phyloP scores from a whole-genome alignment of 805 yeast species.

The Middelhovenomyces tepae region DNA sequence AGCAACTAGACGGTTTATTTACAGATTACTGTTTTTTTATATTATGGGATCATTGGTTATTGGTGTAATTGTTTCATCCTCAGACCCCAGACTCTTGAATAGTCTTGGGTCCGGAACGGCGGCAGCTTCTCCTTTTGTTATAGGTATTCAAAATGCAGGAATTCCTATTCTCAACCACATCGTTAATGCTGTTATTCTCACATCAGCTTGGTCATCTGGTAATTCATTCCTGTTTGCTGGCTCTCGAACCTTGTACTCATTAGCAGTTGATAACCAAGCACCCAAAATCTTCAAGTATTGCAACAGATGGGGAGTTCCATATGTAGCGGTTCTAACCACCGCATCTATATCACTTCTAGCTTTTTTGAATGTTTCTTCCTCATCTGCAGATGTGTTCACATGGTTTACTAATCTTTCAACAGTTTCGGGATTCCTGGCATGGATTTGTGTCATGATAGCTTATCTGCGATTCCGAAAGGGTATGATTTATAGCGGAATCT shows the following conservation, averaged over 20 bases:
- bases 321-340: conserved; percentile 56
- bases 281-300: conserved; percentile 57
- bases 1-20: conserved; percentile 67
- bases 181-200: conserved; percentile 45
- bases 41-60: conserved; percentile 60
- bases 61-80: conserved; percentile 64
- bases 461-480: conserved; percentile 61
- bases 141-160: conserved; percentile 48
- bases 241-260: conserved; percentile 48
- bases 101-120: conserved; percentile 48
- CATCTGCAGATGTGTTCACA: conserved; percentile 45
- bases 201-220: conserved; percentile 51
- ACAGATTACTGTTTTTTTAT: conserved; percentile 60
- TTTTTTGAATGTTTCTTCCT: conserved; percentile 54
- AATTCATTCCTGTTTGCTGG: conserved; percentile 52
- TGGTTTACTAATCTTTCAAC: conserved; percentile 63
- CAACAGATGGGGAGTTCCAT: conserved; percentile 63
- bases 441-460: conserved; percentile 47
- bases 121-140: conserved; percentile 53
- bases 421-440: conserved; percentile 56
- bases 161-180: conserved; percentile 43
- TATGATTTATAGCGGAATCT: conserved; percentile 40
- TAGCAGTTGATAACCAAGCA: conserved; percentile 53
- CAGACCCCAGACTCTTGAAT: conserved; percentile 43
- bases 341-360: conserved; percentile 54